Evolutionary conservation across 176 grass and related monocot genomes (phyloP).

Genomic region (Pharus latifolius): DNA sequence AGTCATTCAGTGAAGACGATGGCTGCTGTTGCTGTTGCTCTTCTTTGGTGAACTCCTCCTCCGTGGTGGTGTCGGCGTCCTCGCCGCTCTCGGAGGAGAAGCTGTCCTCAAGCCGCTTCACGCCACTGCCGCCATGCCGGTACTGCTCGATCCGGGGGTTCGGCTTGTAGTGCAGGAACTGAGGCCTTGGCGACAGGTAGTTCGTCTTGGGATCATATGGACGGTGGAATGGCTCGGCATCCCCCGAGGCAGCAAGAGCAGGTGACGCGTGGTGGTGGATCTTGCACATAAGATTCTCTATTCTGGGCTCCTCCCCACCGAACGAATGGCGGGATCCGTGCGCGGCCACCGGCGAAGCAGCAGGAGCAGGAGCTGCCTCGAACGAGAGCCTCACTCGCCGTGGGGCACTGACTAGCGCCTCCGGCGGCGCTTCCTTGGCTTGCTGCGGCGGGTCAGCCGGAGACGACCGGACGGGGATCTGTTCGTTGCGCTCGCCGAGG

Average conservation of each 20-base stretch:
- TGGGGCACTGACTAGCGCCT: background rate
- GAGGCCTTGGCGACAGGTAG: constrained; percentile 84
- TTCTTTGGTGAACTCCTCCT: constrained; percentile 23
- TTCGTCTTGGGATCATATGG: constrained; percentile 87
- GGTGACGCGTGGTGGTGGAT: background rate
- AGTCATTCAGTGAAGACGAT: background rate
- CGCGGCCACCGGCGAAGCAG: background rate
- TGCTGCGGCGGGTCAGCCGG: constrained; percentile 6
- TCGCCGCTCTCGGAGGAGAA: constrained; percentile 57
- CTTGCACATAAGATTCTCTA: background rate
- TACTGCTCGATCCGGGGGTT: constrained; percentile 48
- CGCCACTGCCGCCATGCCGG: background rate
- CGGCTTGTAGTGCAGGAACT: constrained; percentile 69
- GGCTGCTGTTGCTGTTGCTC: constrained; percentile 5
- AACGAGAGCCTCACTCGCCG: constrained; percentile 18
- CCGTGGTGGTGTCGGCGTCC: constrained; percentile 17
- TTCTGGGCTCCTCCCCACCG: background rate
- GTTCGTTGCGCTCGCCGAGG: constrained; percentile 59
- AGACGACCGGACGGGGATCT: constrained; percentile 6
- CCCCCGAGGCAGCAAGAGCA: background rate
- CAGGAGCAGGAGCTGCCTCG: background rate
- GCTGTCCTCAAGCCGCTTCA: constrained; percentile 39
- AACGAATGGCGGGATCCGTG: background rate
- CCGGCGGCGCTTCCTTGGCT: background rate
- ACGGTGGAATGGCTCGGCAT: background rate